Base-by-base conservation (phyloP, 2,329 filamentous ascomycete genomes). In the Didymella exigua region DNA sequence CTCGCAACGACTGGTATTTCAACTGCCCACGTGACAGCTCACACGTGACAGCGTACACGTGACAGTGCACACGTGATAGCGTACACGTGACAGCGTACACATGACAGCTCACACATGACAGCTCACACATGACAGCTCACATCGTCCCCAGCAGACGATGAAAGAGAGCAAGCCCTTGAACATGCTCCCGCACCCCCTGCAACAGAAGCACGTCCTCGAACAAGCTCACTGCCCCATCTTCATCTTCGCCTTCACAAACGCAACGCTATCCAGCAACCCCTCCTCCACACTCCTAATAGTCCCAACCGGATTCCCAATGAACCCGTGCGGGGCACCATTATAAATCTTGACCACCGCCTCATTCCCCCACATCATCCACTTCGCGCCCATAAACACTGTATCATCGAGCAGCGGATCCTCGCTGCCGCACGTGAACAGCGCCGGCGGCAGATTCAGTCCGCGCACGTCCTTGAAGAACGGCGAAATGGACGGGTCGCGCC, bases 301-400 rank as follows among this genome's bases (percentile, higher is more conserved):
- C 0, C 72, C 75, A 0, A 71, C 63, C 9, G 74, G 69, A 69
- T 78, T 78, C 57, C 68, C 70, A 45, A 77, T 77, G 58, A 83
- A 86, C 19, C 78, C 82, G 74, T 86, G 84, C 16, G 81, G 75
- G 8, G 78, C 81, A 0, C 83, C 82, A n/a, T 78, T 77, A 63
- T 79, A 83, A 14, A 85, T 72, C 70, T 81, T 85, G 2, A 84
- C 70, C 2, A 83, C 70, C 0, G 76, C 75, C 66, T 83, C 79
- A 5, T 76, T 78, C 2, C 82, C 82, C 58, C 72, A 76, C 68
- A 81, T 80, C 62, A 69, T 65, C 83, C 83, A 86, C 70, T 83
- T 84, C 2, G 75, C 70, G 4, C 75, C 74, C 83, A 86, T 85
- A 41, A 82, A 67, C 19, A 83, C 66, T 14, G 75, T 81, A 59